These are phyloP conservation scores for Epichloe scottii DNA, from an alignment of 2,329 filamentous ascomycete species.

Conservation along the genomic window DNA sequence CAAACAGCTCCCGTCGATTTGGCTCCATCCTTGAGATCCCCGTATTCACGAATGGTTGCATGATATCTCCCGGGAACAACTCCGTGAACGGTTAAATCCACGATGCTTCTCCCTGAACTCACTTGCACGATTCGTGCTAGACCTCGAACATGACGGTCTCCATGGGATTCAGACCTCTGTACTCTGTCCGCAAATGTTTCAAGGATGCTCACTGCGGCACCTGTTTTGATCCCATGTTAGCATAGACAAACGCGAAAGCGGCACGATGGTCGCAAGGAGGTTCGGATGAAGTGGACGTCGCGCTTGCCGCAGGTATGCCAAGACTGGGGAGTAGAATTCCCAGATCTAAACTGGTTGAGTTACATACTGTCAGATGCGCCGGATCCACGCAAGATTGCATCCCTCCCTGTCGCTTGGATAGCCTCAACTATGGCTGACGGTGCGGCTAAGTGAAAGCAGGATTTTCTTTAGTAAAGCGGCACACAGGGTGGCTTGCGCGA, in stretches of 20 bases:
- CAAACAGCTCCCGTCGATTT: slow-evolving; percentile 74
- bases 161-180: slow-evolving; percentile 29
- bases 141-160: slow-evolving; percentile 57
- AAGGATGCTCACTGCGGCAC: slow-evolving; percentile 86
- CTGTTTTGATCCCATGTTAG: slow-evolving; percentile 23
- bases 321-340: background rate
- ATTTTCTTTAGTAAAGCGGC: background rate
- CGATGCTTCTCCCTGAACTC: slow-evolving; percentile 59
- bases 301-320: background rate
- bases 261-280: background rate
- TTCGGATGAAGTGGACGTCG: background rate
- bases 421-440: slow-evolving; percentile 82
- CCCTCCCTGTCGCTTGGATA: slow-evolving; percentile 79
- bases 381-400: slow-evolving; percentile 86
- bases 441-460: slow-evolving; percentile 40
- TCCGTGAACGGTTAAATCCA: slow-evolving; percentile 80
- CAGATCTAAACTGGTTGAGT: background rate
- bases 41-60: slow-evolving; percentile 73
- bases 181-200: slow-evolving; percentile 61
- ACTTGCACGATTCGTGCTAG: slow-evolving; percentile 92
- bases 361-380: slow-evolving; percentile 71
- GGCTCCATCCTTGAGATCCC: slow-evolving; percentile 77
- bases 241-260: background rate
- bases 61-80: slow-evolving; percentile 70
- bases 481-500: background rate